Evolutionary conservation across 371 early-diverging fungal species (phyloP).

Genomic region (Entomophthora muscae): DNA sequence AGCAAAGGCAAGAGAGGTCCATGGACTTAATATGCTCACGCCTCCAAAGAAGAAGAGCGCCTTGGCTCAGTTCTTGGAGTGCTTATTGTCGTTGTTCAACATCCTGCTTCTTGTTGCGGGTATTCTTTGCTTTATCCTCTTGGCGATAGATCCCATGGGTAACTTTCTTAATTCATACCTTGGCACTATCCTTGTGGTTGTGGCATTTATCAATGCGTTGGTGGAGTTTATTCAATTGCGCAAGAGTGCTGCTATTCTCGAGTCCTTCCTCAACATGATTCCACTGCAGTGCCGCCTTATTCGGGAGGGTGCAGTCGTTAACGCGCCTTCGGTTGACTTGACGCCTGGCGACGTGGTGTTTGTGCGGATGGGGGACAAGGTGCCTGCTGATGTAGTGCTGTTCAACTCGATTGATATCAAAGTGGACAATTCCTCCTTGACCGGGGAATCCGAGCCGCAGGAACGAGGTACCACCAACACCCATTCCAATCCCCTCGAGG

Average conservation of each 20-base stretch:
- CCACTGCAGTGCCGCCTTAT: constrained; percentile 59
- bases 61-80: constrained; percentile 47
- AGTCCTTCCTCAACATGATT: constrained; percentile 78
- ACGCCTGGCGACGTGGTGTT: constrained; percentile 79
- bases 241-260: constrained; percentile 65
- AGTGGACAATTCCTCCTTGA: constrained; percentile 90
- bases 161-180: constrained; percentile 67
- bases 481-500: constrained; percentile 64
- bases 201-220: constrained; percentile 74
- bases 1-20: constrained; percentile 27
- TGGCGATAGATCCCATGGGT: constrained; percentile 40
- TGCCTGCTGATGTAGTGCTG: constrained; percentile 76
- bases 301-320: constrained; percentile 45
- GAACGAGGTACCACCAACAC: constrained; percentile 37
- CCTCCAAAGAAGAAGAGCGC: constrained; percentile 70
- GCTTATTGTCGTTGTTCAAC: constrained; percentile 63
- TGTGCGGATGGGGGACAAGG: constrained; percentile 79
- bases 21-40: constrained; percentile 70
- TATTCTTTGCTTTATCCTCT: constrained; percentile 55
- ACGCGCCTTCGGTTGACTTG: constrained; percentile 44
- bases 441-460: constrained; percentile 90
- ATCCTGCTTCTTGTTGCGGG: constrained; percentile 67
- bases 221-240: constrained; percentile 84
- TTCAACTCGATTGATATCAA: constrained; percentile 63
- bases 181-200: constrained; percentile 70